Conservation (phyloP, 345 rosid genomes). For the Nasturtium officinale region DNA sequence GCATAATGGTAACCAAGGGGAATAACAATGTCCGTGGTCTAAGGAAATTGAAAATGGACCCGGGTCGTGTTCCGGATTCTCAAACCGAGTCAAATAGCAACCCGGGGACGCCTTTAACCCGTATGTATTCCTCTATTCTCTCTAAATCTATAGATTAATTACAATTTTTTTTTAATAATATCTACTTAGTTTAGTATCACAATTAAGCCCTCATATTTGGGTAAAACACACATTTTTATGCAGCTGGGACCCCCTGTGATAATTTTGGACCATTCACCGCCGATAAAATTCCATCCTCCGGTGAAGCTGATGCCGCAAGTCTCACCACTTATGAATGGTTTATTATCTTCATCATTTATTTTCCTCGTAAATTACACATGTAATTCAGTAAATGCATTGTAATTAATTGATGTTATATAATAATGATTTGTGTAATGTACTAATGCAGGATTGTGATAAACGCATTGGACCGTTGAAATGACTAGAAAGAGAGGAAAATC, state of each 20-base stretch:
- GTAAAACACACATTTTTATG: constrained; percentile 31
- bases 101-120: constrained; percentile 64
- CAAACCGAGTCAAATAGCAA: constrained; percentile 50
- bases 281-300: constrained; percentile 40
- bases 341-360: constrained; percentile 5
- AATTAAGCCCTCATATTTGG: not conserved
- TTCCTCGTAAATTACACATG: not conserved
- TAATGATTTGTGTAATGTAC: not conserved
- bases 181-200: not conserved
- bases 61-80: constrained; percentile 54
- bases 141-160: not conserved
- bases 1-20: constrained; percentile 62
- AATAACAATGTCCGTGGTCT: constrained; percentile 42
- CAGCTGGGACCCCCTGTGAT: constrained; percentile 70
- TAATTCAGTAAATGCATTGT: not conserved
- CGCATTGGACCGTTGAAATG: constrained; percentile 72
- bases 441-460: constrained; percentile 66
- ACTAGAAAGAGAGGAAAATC: not conserved
- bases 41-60: constrained; percentile 49
- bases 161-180: not conserved
- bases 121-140: constrained; percentile 40
- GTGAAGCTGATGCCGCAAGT: constrained; percentile 58
- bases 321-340: constrained; percentile 70
- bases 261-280: constrained; percentile 39
- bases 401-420: not conserved